Evolutionary conservation across 23 red algal species (phyloP).

Genomic region (Pyropia haitanensis): DNA sequence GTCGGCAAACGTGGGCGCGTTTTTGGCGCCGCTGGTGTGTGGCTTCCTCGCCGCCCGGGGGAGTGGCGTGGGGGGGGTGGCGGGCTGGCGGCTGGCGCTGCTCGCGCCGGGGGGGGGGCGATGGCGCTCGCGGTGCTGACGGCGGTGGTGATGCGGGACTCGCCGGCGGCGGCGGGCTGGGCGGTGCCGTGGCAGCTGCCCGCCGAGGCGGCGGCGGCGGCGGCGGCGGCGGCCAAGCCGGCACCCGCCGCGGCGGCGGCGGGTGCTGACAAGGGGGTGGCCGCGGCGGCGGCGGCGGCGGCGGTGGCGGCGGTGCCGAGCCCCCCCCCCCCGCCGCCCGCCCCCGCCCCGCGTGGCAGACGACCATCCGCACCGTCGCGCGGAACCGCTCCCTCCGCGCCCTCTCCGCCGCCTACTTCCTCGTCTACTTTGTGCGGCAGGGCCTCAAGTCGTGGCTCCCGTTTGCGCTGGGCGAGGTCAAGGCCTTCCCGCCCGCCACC

Average conservation of each 20-base stretch:
- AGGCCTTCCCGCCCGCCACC: slow-evolving; percentile 19
- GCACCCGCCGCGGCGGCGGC: neutral
- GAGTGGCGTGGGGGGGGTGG: too few species aligned
- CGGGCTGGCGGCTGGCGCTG: too few species aligned
- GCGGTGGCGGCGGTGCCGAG: neutral
- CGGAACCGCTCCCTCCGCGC: slow-evolving; percentile 47
- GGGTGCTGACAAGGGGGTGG: neutral
- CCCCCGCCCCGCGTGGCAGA: neutral
- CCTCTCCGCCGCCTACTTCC: slow-evolving; percentile 58
- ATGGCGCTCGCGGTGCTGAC: slow-evolving; percentile 2
- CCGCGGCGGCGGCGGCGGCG: neutral
- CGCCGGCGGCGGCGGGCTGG: neutral
- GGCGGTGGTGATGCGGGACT: neutral
- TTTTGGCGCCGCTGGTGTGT: slow-evolving; percentile 69
- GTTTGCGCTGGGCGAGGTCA: slow-evolving; percentile 43
- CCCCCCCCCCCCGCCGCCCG: too few species aligned
- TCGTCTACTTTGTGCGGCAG: slow-evolving; percentile 62
- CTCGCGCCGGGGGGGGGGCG: neutral
- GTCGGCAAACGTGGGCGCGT: slow-evolving; percentile 61
- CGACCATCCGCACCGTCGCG: slow-evolving; percentile 37
- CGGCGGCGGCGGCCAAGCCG: neutral
- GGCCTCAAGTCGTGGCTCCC: slow-evolving; percentile 62
- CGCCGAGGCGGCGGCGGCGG: slow-evolving; percentile 1
- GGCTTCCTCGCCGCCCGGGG: slow-evolving; percentile 18
- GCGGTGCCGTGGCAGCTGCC: slow-evolving; percentile 17